A percentile compares a stretch with the other conserved stretches of the same genome.
These are phyloP conservation scores for Coemansia sp. DNA, from an alignment of 192 early-diverging fungal species.

Conservation along the genomic window DNA sequence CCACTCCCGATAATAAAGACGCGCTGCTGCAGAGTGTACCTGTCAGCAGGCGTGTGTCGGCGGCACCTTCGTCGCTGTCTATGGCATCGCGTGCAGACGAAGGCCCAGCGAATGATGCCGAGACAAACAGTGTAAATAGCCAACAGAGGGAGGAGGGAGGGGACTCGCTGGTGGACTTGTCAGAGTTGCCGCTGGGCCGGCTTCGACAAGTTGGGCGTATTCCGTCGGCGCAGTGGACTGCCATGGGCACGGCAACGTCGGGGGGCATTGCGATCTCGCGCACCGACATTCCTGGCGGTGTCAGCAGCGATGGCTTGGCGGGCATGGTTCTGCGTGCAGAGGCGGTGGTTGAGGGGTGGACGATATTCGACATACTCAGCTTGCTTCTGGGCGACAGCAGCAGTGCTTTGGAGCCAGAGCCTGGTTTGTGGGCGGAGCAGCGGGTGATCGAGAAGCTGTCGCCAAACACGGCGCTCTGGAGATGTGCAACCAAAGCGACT, in stretches of 20 bases:
- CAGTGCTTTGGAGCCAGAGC: conserved; percentile 17
- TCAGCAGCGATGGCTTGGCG: background rate
- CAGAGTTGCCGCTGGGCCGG: conserved; percentile 12
- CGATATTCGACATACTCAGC: conserved; percentile 17
- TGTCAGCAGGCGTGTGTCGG: background rate
- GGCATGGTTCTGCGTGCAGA: conserved; percentile 22
- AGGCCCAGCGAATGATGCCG: no score
- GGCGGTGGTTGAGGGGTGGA: conserved; percentile 34
- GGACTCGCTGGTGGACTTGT: background rate
- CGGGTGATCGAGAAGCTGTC: conserved; percentile 5
- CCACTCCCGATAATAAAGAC: background rate
- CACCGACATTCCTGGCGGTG: background rate
- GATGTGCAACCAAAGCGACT: conserved; percentile 4
- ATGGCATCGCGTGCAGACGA: no score
- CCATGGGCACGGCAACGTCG: conserved; percentile 10
- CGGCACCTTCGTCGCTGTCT: background rate
- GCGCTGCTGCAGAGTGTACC: background rate
- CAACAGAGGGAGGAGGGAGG: no score
- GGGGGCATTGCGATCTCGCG: conserved; percentile 12
- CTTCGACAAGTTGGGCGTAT: conserved; percentile 6
- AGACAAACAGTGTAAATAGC: no score
- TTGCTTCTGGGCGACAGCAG: background rate
- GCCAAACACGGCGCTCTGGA: conserved; percentile 1
- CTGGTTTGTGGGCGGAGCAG: conserved; percentile 21
- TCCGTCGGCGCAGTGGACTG: conserved; percentile 7